Evolutionary conservation across 2,329 filamentous ascomycete genomes (phyloP).

Genomic region (Lachnellula hyalina): DNA sequence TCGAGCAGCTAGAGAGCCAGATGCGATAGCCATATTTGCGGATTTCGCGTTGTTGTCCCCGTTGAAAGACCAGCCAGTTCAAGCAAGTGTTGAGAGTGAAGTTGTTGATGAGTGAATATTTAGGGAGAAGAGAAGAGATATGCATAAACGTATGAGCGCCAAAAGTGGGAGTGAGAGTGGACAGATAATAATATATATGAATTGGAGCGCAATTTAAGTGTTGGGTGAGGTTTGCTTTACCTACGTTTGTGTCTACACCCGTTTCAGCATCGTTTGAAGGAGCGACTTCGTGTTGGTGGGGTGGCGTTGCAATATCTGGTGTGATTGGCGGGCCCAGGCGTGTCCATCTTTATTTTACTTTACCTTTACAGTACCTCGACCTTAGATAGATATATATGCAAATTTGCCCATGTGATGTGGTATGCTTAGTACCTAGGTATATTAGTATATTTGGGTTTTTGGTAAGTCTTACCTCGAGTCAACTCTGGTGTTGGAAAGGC

Average conservation of each 20-base stretch:
- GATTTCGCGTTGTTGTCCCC: background rate
- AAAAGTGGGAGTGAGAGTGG: too few relatives aligned
- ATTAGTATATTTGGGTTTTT: background rate
- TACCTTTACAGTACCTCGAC: too few relatives aligned
- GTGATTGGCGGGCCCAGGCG: background rate
- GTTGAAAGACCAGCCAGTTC: too few relatives aligned
- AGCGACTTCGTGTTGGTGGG: background rate
- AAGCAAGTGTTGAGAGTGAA: background rate
- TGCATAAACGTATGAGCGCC: too few relatives aligned
- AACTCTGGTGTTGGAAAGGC: background rate
- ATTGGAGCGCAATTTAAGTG: too few relatives aligned
- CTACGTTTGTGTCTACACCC: background rate
- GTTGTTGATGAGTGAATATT: background rate
- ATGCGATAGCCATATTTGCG: background rate
- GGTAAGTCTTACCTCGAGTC: background rate
- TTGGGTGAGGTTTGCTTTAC: too few relatives aligned
- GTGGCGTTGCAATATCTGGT: background rate
- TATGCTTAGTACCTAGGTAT: too few relatives aligned
- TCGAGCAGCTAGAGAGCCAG: background rate
- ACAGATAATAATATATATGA: too few relatives aligned
- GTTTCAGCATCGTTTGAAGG: constrained; percentile 6
- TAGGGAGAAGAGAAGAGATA: background rate
- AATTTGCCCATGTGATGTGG: background rate
- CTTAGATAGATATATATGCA: background rate
- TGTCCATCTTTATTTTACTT: background rate